Evolutionary conservation across 306 rosid genomes (phyloP).

Genomic region (Boehmeria nivea): DNA sequence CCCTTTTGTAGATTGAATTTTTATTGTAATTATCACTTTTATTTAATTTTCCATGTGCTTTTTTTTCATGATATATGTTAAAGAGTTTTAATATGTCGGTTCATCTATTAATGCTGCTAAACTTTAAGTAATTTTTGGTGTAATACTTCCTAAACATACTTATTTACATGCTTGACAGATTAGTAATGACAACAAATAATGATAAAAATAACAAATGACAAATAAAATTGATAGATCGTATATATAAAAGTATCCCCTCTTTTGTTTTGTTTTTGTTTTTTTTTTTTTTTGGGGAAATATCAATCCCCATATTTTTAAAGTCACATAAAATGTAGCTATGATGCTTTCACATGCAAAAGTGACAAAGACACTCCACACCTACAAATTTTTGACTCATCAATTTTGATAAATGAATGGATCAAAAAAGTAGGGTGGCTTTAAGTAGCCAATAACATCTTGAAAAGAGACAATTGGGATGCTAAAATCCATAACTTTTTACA

Average conservation of each 20-base stretch:
- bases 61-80: too few species aligned
- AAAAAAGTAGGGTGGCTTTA: background rate
- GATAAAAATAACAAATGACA: too few species aligned
- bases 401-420: background rate
- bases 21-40: too few species aligned
- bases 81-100: too few species aligned
- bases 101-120: too few species aligned
- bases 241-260: too few species aligned
- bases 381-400: background rate
- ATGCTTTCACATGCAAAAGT: slow-evolving; percentile 12
- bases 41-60: too few species aligned
- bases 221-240: too few species aligned
- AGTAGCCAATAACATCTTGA: background rate
- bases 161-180: background rate
- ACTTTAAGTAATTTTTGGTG: too few species aligned
- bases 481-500: slow-evolving; percentile 11
- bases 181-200: too few species aligned
- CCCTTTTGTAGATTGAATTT: too few species aligned
- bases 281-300: background rate
- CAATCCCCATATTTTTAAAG: background rate
- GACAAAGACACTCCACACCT: slow-evolving; percentile 1
- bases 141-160: background rate
- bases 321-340: slow-evolving; percentile 4
- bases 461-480: background rate
- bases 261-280: background rate